Percentiles rank a stretch among this genome's conserved stretches.
Evolutionary conservation across 2,329 filamentous ascomycete genomes (phyloP).

Genomic region (Fonsecaea erecta): DNA sequence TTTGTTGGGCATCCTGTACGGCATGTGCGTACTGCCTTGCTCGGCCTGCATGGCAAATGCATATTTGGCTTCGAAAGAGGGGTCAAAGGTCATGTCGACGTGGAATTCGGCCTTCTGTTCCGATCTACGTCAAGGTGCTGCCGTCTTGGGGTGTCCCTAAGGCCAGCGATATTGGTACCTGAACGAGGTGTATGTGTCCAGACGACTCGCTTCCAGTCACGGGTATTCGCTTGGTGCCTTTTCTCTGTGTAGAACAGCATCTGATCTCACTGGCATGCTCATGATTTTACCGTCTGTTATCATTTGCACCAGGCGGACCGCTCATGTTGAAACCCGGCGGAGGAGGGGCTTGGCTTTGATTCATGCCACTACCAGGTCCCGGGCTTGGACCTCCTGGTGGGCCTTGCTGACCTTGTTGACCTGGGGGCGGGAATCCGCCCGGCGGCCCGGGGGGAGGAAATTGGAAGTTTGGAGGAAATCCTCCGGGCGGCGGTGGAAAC

Average conservation of each 20-base stretch:
- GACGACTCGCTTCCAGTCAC: background rate
- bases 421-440: slow-evolving; percentile 44
- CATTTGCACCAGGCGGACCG: slow-evolving; percentile 32
- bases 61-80: background rate
- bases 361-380: slow-evolving; percentile 35
- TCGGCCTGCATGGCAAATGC: background rate
- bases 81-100: background rate
- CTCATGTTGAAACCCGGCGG: slow-evolving; percentile 35
- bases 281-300: slow-evolving; percentile 28
- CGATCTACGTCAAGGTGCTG: background rate
- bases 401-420: slow-evolving; percentile 35
- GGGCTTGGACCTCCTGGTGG: slow-evolving; percentile 39
- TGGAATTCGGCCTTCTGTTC: background rate
- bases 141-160: background rate
- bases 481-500: slow-evolving; percentile 50
- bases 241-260: background rate
- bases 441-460: slow-evolving; percentile 47
- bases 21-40: background rate
- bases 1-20: background rate
- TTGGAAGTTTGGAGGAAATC: slow-evolving; percentile 60
- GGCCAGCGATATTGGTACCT: background rate
- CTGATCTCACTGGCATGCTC: background rate
- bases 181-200: background rate
- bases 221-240: background rate
- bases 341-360: slow-evolving; percentile 36